phyloP scores from a whole-genome alignment of 1,284 basidiomycete genomes.

The Melampsora abietis-canadensis region DNA sequence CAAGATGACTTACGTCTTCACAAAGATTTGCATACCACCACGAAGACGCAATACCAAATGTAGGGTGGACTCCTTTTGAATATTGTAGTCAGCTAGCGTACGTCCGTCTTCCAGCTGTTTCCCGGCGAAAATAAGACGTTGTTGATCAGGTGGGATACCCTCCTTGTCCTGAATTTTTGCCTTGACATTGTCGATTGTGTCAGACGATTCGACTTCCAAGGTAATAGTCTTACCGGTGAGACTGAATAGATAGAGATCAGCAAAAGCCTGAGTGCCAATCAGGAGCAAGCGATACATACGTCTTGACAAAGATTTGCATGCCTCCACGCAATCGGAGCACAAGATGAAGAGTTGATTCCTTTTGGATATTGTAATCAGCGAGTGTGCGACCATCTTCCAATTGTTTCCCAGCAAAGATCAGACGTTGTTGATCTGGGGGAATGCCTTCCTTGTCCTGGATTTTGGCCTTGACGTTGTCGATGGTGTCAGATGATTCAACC shows the following conservation, averaged over 20 bases:
- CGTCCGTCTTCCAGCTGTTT: constrained; percentile 56
- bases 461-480: constrained; percentile 62
- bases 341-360: constrained; percentile 91
- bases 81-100: constrained; percentile 71
- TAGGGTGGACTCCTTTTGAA: constrained; percentile 92
- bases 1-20: too few species aligned
- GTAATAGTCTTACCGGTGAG: constrained; percentile 55
- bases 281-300: neutral
- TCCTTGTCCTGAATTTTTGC: constrained; percentile 61
- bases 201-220: constrained; percentile 61
- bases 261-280: neutral
- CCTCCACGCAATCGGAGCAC: constrained; percentile 81
- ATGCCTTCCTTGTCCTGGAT: constrained; percentile 67
- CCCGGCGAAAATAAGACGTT: constrained; percentile 57
- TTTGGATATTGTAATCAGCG: constrained; percentile 89
- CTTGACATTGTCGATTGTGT: constrained; percentile 65
- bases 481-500: constrained; percentile 62
- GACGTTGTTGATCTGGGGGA: constrained; percentile 60
- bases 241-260: neutral
- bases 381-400: constrained; percentile 54
- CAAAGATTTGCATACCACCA: constrained; percentile 58
- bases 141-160: constrained; percentile 66
- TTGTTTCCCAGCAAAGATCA: constrained; percentile 58
- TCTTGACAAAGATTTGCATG: too few species aligned
- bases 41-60: constrained; percentile 86